Conservation (phyloP, 164 flowering plant genomes). For the Magnolia officinalis region DNA sequence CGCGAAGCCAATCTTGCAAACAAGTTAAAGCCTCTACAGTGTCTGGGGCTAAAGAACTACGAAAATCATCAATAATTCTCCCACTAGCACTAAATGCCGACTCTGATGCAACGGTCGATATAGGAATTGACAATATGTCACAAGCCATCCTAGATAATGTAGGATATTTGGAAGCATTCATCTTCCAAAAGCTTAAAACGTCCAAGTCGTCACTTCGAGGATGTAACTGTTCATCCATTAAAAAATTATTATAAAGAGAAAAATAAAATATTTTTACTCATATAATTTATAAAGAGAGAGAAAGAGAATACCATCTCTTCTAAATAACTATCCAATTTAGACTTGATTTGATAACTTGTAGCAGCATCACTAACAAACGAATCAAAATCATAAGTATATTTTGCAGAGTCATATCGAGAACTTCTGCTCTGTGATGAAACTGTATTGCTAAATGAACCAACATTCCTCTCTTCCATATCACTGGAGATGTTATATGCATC, state of each 20-base stretch:
- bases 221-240: too few relatives aligned
- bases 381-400: neutral
- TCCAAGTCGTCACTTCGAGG: slow-evolving; percentile 46
- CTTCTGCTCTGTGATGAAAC: neutral
- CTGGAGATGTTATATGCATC: too few relatives aligned
- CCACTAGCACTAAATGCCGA: slow-evolving; percentile 41
- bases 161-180: slow-evolving; percentile 65
- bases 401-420: neutral
- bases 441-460: too few relatives aligned
- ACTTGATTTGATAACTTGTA: slow-evolving; percentile 38
- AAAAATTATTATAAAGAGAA: too few relatives aligned
- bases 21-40: slow-evolving; percentile 77
- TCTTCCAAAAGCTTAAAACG: slow-evolving; percentile 81
- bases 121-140: slow-evolving; percentile 61
- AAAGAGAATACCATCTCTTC: slow-evolving; percentile 32
- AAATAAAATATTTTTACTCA: too few relatives aligned
- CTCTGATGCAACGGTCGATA: slow-evolving; percentile 45
- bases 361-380: slow-evolving; percentile 38
- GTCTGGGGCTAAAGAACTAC: slow-evolving; percentile 60
- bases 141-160: slow-evolving; percentile 81
- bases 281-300: neutral
- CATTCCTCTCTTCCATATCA: too few relatives aligned
- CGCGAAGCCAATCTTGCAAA: slow-evolving; percentile 72
- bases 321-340: slow-evolving; percentile 52
- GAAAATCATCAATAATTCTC: slow-evolving; percentile 54